Conservation (phyloP, 2,329 filamentous ascomycete species). For the Fusarium sambucinum region DNA sequence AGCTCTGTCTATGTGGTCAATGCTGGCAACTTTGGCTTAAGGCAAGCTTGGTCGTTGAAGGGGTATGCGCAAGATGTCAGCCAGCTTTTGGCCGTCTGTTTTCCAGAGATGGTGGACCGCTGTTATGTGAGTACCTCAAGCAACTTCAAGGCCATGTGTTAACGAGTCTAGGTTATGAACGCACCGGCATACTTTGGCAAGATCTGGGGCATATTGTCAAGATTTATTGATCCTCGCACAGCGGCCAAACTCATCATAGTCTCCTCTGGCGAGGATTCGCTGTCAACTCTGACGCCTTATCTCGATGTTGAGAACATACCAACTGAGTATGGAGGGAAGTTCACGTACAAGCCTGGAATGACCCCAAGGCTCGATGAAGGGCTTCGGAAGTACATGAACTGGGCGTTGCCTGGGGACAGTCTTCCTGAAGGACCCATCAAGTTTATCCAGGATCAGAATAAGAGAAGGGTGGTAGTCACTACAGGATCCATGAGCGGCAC, state of each 20-base stretch:
- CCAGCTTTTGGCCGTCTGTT: neutral
- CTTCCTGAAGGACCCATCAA: neutral
- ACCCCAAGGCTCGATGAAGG: neutral
- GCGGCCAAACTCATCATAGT: constrained; percentile 1
- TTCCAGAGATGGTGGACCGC: neutral
- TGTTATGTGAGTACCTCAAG: neutral
- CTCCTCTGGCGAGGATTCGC: neutral
- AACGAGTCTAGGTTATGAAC: neutral
- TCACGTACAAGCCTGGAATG: neutral
- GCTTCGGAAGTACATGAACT: neutral
- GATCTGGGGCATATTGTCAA: constrained; percentile 5
- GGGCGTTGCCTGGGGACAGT: neutral
- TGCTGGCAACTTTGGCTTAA: neutral
- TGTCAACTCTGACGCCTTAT: neutral
- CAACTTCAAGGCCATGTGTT: fast-evolving
- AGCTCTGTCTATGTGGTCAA: neutral
- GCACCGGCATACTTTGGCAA: neutral
- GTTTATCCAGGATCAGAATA: neutral
- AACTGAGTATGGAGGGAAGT: constrained; percentile 1
- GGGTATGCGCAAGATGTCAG: neutral
- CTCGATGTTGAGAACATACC: neutral
- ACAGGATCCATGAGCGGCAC: neutral
- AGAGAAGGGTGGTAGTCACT: neutral
- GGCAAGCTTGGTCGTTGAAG: constrained; percentile 4
- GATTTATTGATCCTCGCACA: neutral